Conservation (phyloP, 1,139 yeast species). For the Lodderomyces pseudojiufengensis region DNA sequence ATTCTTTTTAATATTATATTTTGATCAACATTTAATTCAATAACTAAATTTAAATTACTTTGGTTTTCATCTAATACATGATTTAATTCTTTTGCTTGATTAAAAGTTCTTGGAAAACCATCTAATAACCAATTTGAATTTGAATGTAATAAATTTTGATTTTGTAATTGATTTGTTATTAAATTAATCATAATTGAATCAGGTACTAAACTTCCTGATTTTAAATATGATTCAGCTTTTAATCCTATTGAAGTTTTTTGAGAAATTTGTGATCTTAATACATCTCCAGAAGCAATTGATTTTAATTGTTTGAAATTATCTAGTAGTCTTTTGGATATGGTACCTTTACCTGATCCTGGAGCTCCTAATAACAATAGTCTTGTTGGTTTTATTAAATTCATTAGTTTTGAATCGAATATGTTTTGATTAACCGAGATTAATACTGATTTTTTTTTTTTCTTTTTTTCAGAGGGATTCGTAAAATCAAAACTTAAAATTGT, state of each 20-base stretch:
- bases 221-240: conserved; percentile 54
- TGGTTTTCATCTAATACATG: conserved; percentile 34
- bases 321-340: conserved; percentile 67
- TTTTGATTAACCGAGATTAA: neutral
- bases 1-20: conserved; percentile 74
- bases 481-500: too few relatives aligned
- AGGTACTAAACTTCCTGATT: conserved; percentile 67
- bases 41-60: conserved; percentile 63
- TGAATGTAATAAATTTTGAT: conserved; percentile 43
- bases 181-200: conserved; percentile 64
- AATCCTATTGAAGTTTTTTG: conserved; percentile 53
- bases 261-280: conserved; percentile 66
- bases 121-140: conserved; percentile 70
- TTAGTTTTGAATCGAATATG: too few relatives aligned
- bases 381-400: conserved; percentile 38
- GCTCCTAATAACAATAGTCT: conserved; percentile 80
- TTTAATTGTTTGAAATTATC: conserved; percentile 47
- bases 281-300: conserved; percentile 80
- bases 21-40: conserved; percentile 81
- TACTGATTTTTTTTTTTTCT: neutral
- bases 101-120: conserved; percentile 82
- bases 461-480: neutral
- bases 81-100: conserved; percentile 66
- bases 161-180: conserved; percentile 47
- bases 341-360: conserved; percentile 95